A percentile compares a stretch with the other conserved stretches of the same genome.
phyloP scores from a whole-genome alignment of 2,329 filamentous ascomycete genomes.

The Nakataea oryzae region DNA sequence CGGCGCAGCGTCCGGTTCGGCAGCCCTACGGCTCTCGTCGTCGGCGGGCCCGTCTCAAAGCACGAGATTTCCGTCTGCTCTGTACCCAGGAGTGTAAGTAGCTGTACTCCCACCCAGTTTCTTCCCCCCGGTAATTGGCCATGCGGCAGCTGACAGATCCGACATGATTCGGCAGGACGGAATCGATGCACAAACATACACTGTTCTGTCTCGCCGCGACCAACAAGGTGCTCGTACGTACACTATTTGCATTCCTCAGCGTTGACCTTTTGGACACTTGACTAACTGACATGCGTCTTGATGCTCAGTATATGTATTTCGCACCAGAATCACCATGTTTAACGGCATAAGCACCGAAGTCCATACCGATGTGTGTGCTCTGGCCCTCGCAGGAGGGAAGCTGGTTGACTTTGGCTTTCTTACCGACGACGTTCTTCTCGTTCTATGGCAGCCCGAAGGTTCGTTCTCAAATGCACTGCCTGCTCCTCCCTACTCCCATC shows the following conservation, averaged over 20 bases:
- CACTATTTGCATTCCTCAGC: neutral
- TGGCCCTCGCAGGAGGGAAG: constrained; percentile 30
- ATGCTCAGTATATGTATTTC: constrained; percentile 46
- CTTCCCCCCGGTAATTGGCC: neutral
- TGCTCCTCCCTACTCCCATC: neutral
- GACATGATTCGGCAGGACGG: constrained; percentile 19
- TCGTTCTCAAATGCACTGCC: neutral
- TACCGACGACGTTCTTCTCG: constrained; percentile 47
- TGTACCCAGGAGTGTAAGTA: constrained; percentile 7
- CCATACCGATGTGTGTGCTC: constrained; percentile 23
- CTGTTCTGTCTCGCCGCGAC: constrained; percentile 11
- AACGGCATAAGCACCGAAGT: constrained; percentile 47
- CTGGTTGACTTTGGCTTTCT: constrained; percentile 59
- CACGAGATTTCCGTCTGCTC: constrained; percentile 49
- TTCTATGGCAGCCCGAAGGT: constrained; percentile 34
- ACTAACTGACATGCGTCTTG: neutral
- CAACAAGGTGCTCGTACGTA: constrained; percentile 24
- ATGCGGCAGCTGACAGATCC: neutral
- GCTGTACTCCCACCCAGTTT: neutral
- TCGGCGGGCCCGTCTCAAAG: constrained; percentile 33
- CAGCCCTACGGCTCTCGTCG: constrained; percentile 33
- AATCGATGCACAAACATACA: constrained; percentile 24
- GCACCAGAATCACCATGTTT: constrained; percentile 36
- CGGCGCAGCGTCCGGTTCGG: constrained; percentile 59
- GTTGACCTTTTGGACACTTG: neutral